Evolutionary conservation across 441 rosid genomes (phyloP).

Genomic region (Bocquillonia castaneifolia): DNA sequence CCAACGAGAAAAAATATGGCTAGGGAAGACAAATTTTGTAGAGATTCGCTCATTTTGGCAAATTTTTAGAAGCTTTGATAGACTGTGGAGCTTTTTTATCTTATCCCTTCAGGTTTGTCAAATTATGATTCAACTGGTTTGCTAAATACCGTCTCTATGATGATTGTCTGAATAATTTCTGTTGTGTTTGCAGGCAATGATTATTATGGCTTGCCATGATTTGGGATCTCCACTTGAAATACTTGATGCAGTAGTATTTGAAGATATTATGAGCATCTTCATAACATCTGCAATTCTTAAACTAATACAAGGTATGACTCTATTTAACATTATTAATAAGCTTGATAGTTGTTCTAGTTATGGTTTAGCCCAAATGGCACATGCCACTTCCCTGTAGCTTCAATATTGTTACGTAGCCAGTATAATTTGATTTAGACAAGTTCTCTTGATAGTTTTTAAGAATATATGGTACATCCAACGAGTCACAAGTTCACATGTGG

Average conservation of each 20-base stretch:
- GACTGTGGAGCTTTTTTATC: conserved; percentile 96
- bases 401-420: neutral
- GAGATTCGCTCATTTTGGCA: conserved; percentile 98
- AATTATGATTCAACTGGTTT: conserved; percentile 3
- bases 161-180: conserved; percentile 16
- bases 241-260: conserved; percentile 66
- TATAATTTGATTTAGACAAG: neutral
- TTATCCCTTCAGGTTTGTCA: conserved; percentile 80
- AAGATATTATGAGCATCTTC: conserved; percentile 92
- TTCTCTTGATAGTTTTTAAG: too few species aligned
- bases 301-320: conserved; percentile 61
- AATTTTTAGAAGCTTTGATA: conserved; percentile 91
- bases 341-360: neutral
- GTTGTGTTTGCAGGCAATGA: conserved; percentile 65
- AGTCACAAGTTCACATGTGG: neutral
- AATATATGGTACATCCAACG: too few species aligned
- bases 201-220: conserved; percentile 95
- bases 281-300: conserved; percentile 79
- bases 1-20: conserved; percentile 49
- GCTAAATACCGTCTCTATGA: neutral
- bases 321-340: neutral
- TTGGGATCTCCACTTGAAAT: conserved; percentile 82
- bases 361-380: neutral
- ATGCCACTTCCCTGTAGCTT: neutral
- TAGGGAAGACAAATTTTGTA: conserved; percentile 90